These are phyloP conservation scores for Aspergillus terreus DNA, from an alignment of 2,329 filamentous ascomycete genomes.

Conservation along the genomic window DNA sequence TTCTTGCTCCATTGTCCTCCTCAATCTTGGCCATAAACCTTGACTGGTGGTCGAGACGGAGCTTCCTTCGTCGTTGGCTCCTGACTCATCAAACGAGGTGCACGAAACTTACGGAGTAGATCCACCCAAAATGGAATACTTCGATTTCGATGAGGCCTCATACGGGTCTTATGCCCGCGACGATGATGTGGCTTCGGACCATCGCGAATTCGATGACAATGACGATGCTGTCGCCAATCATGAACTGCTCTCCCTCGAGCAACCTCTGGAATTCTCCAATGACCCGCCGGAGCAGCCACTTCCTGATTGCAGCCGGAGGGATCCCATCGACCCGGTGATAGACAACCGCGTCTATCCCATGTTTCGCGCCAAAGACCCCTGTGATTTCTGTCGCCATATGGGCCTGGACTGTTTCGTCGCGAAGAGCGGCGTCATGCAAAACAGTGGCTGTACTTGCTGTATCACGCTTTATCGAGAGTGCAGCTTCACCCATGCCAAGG, in stretches of 20 bases:
- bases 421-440: conserved; percentile 41
- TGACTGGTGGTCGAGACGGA: neutral
- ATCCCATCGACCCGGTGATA: conserved; percentile 17
- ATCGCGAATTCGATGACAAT: conserved; percentile 34
- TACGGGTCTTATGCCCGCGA: conserved; percentile 33
- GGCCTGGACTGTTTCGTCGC: conserved; percentile 47
- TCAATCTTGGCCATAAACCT: too few relatives aligned
- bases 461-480: conserved; percentile 47
- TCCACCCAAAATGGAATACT: conserved; percentile 42
- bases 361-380: conserved; percentile 43
- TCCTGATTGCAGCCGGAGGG: conserved; percentile 16
- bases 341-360: conserved; percentile 39
- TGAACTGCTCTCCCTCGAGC: conserved; percentile 41
- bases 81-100: neutral
- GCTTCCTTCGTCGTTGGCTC: neutral
- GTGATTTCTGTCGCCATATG: conserved; percentile 45
- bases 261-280: conserved; percentile 39
- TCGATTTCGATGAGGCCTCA: conserved; percentile 46
- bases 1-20: neutral
- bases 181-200: conserved; percentile 39
- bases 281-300: conserved; percentile 19
- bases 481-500: conserved; percentile 43
- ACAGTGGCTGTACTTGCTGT: conserved; percentile 44
- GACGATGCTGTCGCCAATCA: conserved; percentile 35
- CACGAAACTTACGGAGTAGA: neutral